phyloP scores from a whole-genome alignment of 306 rosid genomes.

The Corylus avellana region DNA sequence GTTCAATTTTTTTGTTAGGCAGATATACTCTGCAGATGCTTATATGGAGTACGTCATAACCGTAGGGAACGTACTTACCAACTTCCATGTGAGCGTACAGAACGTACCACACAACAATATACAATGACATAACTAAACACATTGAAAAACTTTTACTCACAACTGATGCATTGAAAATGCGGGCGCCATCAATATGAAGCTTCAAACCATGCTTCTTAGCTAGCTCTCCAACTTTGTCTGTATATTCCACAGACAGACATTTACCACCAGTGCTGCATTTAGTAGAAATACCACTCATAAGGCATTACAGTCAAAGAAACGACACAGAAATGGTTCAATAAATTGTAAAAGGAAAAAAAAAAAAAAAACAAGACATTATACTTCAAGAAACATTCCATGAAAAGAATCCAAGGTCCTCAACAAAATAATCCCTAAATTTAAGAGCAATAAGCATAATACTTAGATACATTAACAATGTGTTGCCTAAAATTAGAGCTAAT shows the following conservation, averaged over 20 bases:
- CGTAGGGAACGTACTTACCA: neutral
- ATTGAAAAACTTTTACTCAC: slow-evolving; percentile 44
- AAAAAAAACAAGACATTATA: too few species aligned
- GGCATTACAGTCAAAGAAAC: neutral
- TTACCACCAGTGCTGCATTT: slow-evolving; percentile 83
- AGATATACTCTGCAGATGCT: neutral
- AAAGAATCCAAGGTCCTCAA: neutral
- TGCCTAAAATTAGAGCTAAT: neutral
- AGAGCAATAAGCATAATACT: neutral
- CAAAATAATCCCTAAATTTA: neutral
- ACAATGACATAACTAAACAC: slow-evolving; percentile 13
- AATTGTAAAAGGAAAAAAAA: neutral
- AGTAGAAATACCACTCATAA: slow-evolving; percentile 11
- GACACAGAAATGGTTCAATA: neutral
- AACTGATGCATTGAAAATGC: slow-evolving; percentile 82
- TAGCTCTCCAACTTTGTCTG: slow-evolving; percentile 79
- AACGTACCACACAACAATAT: slow-evolving; percentile 5
- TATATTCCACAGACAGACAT: slow-evolving; percentile 82
- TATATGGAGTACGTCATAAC: neutral
- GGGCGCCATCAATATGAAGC: slow-evolving; percentile 98
- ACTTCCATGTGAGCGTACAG: neutral
- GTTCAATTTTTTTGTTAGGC: neutral
- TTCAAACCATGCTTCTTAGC: slow-evolving; percentile 84
- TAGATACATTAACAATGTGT: neutral
- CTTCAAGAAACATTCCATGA: neutral